phyloP scores from a whole-genome alignment of 805 yeast genomes.

The Komagataella phaffii region DNA sequence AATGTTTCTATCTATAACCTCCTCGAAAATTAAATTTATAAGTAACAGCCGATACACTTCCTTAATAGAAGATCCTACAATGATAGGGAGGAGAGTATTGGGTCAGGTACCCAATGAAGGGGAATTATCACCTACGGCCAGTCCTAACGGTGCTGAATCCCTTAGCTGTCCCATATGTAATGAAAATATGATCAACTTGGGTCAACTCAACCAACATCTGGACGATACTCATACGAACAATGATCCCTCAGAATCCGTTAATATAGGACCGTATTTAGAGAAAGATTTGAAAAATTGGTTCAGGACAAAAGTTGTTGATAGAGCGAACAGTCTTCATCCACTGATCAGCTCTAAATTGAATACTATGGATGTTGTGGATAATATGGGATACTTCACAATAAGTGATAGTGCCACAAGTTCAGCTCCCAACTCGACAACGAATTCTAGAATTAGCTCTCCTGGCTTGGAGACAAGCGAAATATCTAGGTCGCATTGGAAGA shows the following conservation, averaged over 20 bases:
- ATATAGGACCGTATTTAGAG: slow-evolving; percentile 8
- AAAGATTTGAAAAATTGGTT: slow-evolving; percentile 30
- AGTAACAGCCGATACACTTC: neutral
- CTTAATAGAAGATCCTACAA: neutral
- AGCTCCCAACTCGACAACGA: neutral
- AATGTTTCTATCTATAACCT: neutral
- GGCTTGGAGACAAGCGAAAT: slow-evolving; percentile 1
- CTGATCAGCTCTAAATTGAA: slow-evolving; percentile 22
- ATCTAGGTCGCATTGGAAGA: slow-evolving; percentile 45
- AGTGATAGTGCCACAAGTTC: slow-evolving; percentile 5
- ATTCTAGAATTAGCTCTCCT: neutral
- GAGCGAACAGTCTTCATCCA: slow-evolving; percentile 19
- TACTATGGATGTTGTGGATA: slow-evolving; percentile 38
- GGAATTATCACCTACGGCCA: neutral
- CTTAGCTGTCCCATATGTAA: slow-evolving; percentile 57
- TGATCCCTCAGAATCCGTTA: slow-evolving; percentile 6
- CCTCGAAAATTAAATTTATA: neutral
- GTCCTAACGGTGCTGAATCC: neutral
- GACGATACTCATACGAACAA: slow-evolving; percentile 48
- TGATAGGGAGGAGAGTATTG: neutral
- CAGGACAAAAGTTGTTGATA: slow-evolving; percentile 21
- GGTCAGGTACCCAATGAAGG: neutral
- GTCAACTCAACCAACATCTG: slow-evolving; percentile 52
- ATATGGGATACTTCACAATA: slow-evolving; percentile 6
- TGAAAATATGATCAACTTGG: slow-evolving; percentile 38